These are phyloP conservation scores for Psidium friedrichsthalianum DNA, from an alignment of 345 rosid genomes.

Conservation along the genomic window DNA sequence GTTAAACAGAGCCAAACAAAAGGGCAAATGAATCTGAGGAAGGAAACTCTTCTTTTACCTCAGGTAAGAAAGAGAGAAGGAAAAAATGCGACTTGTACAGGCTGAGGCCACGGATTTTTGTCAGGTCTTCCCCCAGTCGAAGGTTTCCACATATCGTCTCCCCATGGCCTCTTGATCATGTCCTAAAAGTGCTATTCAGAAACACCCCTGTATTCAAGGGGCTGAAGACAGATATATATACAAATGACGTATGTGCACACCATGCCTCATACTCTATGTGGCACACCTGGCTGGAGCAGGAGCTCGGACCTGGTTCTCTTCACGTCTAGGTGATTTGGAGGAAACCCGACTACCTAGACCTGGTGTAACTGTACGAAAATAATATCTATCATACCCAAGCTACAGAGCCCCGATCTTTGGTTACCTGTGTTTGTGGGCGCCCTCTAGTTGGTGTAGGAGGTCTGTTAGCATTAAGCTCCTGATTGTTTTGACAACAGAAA, in stretches of 20 bases:
- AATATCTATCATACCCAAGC: constrained; percentile 62
- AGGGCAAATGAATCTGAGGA: background rate
- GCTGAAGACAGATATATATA: background rate
- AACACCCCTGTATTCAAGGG: background rate
- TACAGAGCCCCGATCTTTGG: constrained; percentile 79
- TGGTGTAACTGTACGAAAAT: background rate
- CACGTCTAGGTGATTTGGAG: background rate
- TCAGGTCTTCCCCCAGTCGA: background rate
- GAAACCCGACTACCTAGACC: background rate
- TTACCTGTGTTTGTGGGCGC: constrained; percentile 80
- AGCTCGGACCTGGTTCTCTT: background rate
- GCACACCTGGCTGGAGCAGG: background rate
- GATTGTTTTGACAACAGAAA: background rate
- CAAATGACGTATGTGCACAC: background rate
- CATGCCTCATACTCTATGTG: background rate
- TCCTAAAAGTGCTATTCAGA: background rate
- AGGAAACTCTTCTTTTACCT: background rate
- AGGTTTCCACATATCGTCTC: background rate
- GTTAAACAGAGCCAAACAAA: background rate
- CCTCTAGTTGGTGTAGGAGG: constrained; percentile 98
- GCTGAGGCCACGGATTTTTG: background rate
- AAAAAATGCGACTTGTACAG: background rate
- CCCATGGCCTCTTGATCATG: background rate
- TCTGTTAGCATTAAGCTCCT: constrained; percentile 94
- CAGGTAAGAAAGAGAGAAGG: background rate